These are phyloP conservation scores for Parachlorella kessleri DNA, from an alignment of 139 green algal species.

Conservation along the genomic window DNA sequence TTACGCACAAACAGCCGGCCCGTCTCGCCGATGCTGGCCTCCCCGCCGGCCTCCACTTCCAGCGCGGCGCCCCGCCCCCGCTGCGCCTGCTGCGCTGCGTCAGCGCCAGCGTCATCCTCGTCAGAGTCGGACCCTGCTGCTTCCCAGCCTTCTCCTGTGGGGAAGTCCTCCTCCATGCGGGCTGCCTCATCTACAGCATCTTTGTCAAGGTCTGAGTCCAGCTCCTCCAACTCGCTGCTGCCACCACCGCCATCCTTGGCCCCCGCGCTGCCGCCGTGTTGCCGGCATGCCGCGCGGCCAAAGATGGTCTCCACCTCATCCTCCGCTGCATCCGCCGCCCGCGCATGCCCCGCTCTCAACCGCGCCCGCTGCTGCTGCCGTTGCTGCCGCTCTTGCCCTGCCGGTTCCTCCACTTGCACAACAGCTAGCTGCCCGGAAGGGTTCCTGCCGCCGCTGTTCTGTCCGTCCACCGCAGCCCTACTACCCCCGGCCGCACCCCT, in stretches of 20 bases:
- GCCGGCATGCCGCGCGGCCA: background rate
- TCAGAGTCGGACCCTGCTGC: background rate
- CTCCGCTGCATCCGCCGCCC: background rate
- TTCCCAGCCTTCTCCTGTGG: background rate
- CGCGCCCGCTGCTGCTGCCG: constrained; percentile 1
- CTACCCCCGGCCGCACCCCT: background rate
- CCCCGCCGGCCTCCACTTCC: background rate
- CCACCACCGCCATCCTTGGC: constrained; percentile 7
- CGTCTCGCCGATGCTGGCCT: constrained; percentile 58
- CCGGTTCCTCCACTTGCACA: background rate
- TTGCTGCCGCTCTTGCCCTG: background rate
- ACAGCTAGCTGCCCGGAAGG: background rate
- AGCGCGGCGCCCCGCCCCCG: background rate
- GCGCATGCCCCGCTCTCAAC: background rate
- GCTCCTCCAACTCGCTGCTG: constrained; percentile 10
- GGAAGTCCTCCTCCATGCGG: background rate
- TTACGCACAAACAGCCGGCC: constrained; percentile 95
- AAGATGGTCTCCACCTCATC: constrained; percentile 29
- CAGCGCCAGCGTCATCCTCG: background rate
- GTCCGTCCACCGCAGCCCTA: too few species aligned
- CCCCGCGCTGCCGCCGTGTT: constrained; percentile 1
- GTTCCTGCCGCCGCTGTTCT: background rate
- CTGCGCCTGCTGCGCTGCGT: background rate
- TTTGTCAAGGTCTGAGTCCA: constrained; percentile 1
- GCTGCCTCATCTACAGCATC: constrained; percentile 1